Evolutionary conservation across 2,329 filamentous ascomycete genomes (phyloP), one percentile per base, ranked within the genome.

Genomic region (Stachybotrys echinatus): DNA sequence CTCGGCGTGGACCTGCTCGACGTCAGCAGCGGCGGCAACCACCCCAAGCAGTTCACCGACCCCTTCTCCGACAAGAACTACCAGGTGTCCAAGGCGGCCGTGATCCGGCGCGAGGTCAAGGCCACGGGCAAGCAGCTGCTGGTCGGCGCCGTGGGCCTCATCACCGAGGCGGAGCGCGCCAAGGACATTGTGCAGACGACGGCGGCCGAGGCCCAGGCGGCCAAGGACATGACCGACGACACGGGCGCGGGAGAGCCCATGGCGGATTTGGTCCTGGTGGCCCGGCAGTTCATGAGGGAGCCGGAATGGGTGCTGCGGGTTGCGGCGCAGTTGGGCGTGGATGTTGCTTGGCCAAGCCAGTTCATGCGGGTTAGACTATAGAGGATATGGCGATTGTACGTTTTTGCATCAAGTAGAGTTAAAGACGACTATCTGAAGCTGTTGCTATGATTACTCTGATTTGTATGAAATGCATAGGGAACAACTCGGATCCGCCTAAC

Each of bases 271-370:
- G 83, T 86, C 0, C 75, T 92, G 18, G 76, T 87, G 2, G 92
- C 81, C 0, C 76, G 89, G 50, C 85, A 87, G 61, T 94, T 95
- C 68, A 75, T 95, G 70, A 83, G 89, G 65, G 89, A 95, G 62
- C 88, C 91, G 0, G 84, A 88, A 51, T 83, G 91, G 63, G 86
- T 90, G 8, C 82, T 89, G 68, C 77, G 80, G 27, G 85, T 81
- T 54, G 91, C 89, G 0, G 79, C 88, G 53, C 80, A 90, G 55
- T 71, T 95, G 23, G 83, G 81, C 8, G 83, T 92, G 4, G 72
- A 82, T 51, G 81, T 92, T 5, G 74, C 85, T 58, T 86, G 85
- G 80, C 81, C 90, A 1, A 82, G 83, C 55, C 89, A 95, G 64
- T 82, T 81, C 21, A 34, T 34, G 27, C 27, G 27, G 14, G 14